Percentiles rank a stretch among this genome's conserved stretches.
These are phyloP conservation scores for Wickerhamomyces bisporus DNA, from an alignment of 805 yeast species.

Conservation along the genomic window DNA sequence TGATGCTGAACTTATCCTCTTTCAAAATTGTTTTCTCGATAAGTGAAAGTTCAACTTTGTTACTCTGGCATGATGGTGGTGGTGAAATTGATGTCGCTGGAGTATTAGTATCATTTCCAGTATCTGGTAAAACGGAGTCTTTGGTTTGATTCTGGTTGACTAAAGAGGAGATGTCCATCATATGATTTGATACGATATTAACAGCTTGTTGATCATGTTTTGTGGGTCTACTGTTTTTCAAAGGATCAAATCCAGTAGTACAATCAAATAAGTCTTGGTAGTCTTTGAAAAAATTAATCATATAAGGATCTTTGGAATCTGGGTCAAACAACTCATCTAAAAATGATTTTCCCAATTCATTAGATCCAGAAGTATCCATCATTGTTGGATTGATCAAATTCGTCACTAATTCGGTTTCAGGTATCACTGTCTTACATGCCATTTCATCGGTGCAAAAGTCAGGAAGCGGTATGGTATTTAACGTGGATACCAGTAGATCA, in stretches of 20 bases:
- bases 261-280: slow-evolving; percentile 1
- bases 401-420: not conserved
- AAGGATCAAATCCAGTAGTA: too few species aligned
- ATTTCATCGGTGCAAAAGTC: not conserved
- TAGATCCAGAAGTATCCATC: not conserved
- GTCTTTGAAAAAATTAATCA: slow-evolving; percentile 1
- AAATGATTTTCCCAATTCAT: not conserved
- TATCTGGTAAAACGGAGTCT: too few species aligned
- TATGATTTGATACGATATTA: too few species aligned
- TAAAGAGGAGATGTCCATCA: too few species aligned
- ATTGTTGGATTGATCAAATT: not conserved
- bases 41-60: not conserved
- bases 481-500: slow-evolving; percentile 2
- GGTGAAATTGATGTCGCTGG: too few species aligned
- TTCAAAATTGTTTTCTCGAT: not conserved
- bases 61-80: too few species aligned
- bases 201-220: too few species aligned
- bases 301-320: slow-evolving; percentile 3
- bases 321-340: slow-evolving; percentile 2
- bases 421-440: not conserved
- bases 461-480: too few species aligned
- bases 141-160: not conserved
- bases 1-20: slow-evolving; percentile 1
- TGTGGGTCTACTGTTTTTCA: too few species aligned
- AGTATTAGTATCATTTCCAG: too few species aligned